Conservation (phyloP, 2,329 filamentous ascomycete species). For the Neofusicoccum laricinum region DNA sequence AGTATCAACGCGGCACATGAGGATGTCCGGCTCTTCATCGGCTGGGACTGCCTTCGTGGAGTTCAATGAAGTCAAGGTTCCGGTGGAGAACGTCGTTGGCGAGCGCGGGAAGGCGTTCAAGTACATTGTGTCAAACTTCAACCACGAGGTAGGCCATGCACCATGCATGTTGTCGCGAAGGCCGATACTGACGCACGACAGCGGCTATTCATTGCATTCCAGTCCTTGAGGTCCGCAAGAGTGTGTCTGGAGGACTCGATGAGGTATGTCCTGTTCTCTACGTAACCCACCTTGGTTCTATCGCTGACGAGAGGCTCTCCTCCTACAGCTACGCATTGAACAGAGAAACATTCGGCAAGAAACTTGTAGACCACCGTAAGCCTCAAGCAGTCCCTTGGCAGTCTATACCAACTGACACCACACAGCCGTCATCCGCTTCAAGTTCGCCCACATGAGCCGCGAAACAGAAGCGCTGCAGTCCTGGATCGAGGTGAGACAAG, state of each 20-base stretch:
- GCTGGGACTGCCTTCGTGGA: slow-evolving; percentile 30
- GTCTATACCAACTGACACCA: too few species aligned
- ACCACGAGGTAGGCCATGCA: not conserved
- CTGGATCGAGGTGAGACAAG: slow-evolving; percentile 25
- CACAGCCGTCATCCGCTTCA: slow-evolving; percentile 28
- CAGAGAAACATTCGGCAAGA: slow-evolving; percentile 32
- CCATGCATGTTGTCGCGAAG: not conserved
- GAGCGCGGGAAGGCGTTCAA: slow-evolving; percentile 29
- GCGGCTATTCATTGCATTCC: slow-evolving; percentile 31
- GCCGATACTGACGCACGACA: slow-evolving; percentile 31
- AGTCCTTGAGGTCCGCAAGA: slow-evolving; percentile 28
- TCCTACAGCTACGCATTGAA: slow-evolving; percentile 25
- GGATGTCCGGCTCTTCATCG: slow-evolving; percentile 4
- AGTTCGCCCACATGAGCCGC: slow-evolving; percentile 30
- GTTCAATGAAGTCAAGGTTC: slow-evolving; percentile 33
- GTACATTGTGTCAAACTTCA: slow-evolving; percentile 16
- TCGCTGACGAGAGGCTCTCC: too few species aligned
- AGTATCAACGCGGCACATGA: slow-evolving; percentile 60
- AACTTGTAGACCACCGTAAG: slow-evolving; percentile 28
- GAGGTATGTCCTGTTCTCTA: not conserved
- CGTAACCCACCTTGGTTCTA: too few species aligned
- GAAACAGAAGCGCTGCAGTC: slow-evolving; percentile 28
- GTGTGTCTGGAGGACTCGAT: slow-evolving; percentile 29
- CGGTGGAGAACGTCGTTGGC: slow-evolving; percentile 28
- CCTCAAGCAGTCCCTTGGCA: too few species aligned